Conservation (phyloP, 139 green algal genomes). For the Microglena sp. region DNA sequence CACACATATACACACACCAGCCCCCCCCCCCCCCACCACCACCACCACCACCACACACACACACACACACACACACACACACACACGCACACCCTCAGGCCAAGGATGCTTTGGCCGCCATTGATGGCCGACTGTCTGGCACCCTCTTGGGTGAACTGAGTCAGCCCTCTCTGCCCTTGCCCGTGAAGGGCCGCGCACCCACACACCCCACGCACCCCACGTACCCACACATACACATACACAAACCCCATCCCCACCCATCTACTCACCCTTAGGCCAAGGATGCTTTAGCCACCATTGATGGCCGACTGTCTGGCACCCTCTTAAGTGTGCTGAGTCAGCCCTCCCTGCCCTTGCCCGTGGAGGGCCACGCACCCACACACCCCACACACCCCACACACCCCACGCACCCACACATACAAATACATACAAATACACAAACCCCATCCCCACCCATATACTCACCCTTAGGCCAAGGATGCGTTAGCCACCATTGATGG, state of each 20-base stretch:
- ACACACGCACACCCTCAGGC: constrained; percentile 37
- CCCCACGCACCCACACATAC: neutral
- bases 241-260: neutral
- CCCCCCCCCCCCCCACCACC: too few species aligned
- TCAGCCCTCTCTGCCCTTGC: constrained; percentile 67
- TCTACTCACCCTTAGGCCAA: constrained; percentile 48
- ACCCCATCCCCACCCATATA: neutral
- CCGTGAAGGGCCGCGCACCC: too few species aligned
- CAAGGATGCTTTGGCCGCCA: constrained; percentile 65
- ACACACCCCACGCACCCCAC: neutral
- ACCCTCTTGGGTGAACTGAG: constrained; percentile 80
- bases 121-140: constrained; percentile 63
- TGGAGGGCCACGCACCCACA: constrained; percentile 79
- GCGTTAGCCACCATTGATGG: constrained; percentile 68
- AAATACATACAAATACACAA: constrained; percentile 1
- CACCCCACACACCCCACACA: too few species aligned
- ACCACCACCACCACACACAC: too few species aligned
- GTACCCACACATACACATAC: neutral
- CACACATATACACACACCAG: too few species aligned
- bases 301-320: constrained; percentile 65
- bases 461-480: constrained; percentile 57
- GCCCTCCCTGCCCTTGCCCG: constrained; percentile 69
- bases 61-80: too few species aligned
- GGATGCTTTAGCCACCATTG: constrained; percentile 67
- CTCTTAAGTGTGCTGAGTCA: constrained; percentile 76